These are phyloP conservation scores for Warburgia ugandensis DNA, from an alignment of 164 flowering plant species.

Conservation along the genomic window DNA sequence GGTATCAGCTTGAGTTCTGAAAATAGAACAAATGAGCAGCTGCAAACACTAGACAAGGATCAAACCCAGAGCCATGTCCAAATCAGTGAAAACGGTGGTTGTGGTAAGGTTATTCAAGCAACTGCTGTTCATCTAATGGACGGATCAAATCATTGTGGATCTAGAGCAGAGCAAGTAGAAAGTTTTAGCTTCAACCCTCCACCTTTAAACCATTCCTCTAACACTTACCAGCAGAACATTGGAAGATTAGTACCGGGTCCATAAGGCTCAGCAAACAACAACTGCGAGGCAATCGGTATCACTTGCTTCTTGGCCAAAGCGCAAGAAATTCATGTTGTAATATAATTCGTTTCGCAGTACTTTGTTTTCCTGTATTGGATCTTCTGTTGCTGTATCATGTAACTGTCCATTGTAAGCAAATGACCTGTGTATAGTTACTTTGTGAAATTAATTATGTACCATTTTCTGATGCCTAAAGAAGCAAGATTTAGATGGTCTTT, in stretches of 20 bases:
- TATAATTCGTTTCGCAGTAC: too few relatives aligned
- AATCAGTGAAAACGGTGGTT: conserved; percentile 12
- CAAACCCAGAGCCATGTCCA: conserved; percentile 2
- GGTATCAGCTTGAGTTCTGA: conserved; percentile 51
- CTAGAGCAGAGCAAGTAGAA: conserved; percentile 38
- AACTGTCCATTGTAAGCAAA: too few relatives aligned
- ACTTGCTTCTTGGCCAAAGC: too few relatives aligned
- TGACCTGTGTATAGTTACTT: too few relatives aligned
- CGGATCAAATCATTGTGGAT: conserved; percentile 34
- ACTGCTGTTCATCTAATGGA: conserved; percentile 32
- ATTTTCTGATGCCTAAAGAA: too few relatives aligned
- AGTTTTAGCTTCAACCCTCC: conserved; percentile 31
- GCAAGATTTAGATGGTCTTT: too few relatives aligned
- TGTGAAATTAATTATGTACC: too few relatives aligned
- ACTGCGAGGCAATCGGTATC: too few relatives aligned
- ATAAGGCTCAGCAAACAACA: too few relatives aligned
- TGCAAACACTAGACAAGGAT: not conserved
- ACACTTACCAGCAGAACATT: conserved; percentile 43
- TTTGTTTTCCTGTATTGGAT: too few relatives aligned
- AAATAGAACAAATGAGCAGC: conserved; percentile 32
- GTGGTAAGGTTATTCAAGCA: conserved; percentile 24
- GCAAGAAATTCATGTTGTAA: too few relatives aligned
- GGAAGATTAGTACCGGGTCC: conserved; percentile 65
- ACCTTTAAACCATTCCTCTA: conserved; percentile 44
- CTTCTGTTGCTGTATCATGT: too few relatives aligned